These are phyloP conservation scores for Mesembryanthemum crystallinum DNA, from an alignment of 148 eudicot species.

Conservation along the genomic window DNA sequence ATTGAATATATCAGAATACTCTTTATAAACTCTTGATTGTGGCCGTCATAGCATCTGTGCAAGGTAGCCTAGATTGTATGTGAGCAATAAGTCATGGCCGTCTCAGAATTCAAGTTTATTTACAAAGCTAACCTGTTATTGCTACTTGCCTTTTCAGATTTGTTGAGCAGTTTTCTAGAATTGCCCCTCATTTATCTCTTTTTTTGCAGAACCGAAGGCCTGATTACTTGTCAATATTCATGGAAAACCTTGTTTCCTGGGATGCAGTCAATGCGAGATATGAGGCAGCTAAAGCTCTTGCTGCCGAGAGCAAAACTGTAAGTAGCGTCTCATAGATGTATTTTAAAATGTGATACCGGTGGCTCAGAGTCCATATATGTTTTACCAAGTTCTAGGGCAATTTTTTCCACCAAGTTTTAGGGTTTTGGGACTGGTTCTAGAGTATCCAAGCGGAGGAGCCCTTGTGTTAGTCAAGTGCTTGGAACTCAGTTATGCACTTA, in stretches of 20 bases:
- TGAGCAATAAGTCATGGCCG: no score
- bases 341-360: slow-evolving; percentile 34
- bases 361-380: no score
- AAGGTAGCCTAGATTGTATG: no score
- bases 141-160: not conserved
- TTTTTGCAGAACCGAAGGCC: slow-evolving; percentile 71
- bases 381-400: not conserved
- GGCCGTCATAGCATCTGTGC: no score
- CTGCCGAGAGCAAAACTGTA: slow-evolving; percentile 35
- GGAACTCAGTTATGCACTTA: not conserved
- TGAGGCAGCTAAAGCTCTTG: slow-evolving; percentile 64
- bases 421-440: not conserved
- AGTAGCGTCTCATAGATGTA: slow-evolving; percentile 33
- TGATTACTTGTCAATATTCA: slow-evolving; percentile 79
- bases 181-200: not conserved
- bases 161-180: not conserved
- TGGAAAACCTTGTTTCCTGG: slow-evolving; percentile 93
- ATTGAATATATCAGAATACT: no score
- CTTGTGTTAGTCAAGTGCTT: not conserved
- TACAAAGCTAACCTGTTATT: not conserved
- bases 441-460: not conserved
- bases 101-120: not conserved
- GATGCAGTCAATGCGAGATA: slow-evolving; percentile 79
- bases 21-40: no score
- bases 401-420: not conserved